phyloP scores from a whole-genome alignment of 1,139 yeast species.

The Maudiozyma humilis region DNA sequence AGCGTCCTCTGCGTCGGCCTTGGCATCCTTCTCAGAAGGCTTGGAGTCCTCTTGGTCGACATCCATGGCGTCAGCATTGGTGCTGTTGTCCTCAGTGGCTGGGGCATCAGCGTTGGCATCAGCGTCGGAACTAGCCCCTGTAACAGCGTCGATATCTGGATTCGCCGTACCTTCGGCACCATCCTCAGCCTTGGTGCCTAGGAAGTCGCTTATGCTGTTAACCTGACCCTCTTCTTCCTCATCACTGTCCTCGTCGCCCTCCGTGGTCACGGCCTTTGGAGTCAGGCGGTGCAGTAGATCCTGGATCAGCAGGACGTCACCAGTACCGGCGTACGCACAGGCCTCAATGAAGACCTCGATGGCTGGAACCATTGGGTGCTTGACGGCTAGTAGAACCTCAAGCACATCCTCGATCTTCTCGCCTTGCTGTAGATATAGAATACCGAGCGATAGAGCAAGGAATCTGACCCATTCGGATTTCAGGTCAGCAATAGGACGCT shows the following conservation, averaged over 20 bases:
- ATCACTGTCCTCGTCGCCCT: conserved; percentile 39
- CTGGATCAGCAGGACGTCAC: conserved; percentile 93
- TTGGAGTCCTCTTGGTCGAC: conserved; percentile 20
- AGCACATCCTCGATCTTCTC: conserved; percentile 93
- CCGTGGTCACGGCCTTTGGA: conserved; percentile 42
- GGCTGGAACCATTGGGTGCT: conserved; percentile 86
- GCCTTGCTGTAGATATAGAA: conserved; percentile 86
- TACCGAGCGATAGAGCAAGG: conserved; percentile 85
- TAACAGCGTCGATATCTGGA: conserved; percentile 15
- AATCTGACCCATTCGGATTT: conserved; percentile 83
- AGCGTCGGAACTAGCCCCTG: conserved; percentile 11
- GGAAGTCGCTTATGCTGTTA: conserved; percentile 20
- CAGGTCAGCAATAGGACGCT: conserved; percentile 70
- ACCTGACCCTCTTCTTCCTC: conserved; percentile 40
- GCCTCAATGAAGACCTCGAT: conserved; percentile 84
- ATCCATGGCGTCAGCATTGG: conserved; percentile 8
- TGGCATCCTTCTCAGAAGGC: conserved; percentile 9
- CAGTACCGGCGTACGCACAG: conserved; percentile 96
- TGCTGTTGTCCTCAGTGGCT: conserved; percentile 7
- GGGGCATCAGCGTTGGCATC: conserved; percentile 5
- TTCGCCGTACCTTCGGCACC: conserved; percentile 8
- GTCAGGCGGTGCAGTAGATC: conserved; percentile 83
- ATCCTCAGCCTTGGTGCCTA: conserved; percentile 15
- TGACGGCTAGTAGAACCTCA: conserved; percentile 91
- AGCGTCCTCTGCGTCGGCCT: conserved; percentile 9